Percentiles rank a stretch among this genome's conserved stretches.
Evolutionary conservation across 352 stramenopile species (phyloP).

Genomic region (Peronospora destructor): DNA sequence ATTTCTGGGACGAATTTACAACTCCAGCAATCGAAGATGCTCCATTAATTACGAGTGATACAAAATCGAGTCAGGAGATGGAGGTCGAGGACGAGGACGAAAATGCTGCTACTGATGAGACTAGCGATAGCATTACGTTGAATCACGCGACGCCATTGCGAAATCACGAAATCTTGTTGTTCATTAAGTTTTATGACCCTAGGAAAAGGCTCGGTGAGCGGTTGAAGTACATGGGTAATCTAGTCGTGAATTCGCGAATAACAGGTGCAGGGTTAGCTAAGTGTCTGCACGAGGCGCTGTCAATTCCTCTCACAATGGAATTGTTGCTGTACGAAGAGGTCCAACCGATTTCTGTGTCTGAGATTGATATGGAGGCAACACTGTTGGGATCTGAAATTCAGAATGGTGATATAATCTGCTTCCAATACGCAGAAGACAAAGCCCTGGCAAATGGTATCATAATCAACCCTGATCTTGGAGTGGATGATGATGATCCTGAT

Average conservation of each 20-base stretch:
- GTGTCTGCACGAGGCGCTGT: slow-evolving; percentile 45
- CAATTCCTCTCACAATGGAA: slow-evolving; percentile 42
- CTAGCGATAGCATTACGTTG: slow-evolving; percentile 5
- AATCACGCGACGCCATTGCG: slow-evolving; percentile 19
- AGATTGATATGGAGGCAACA: slow-evolving; percentile 45
- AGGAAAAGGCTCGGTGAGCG: slow-evolving; percentile 51
- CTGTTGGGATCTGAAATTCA: slow-evolving; percentile 63
- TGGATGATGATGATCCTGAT: slow-evolving; percentile 27
- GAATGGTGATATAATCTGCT: slow-evolving; percentile 80
- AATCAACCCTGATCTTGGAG: slow-evolving; percentile 14
- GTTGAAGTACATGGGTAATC: slow-evolving; percentile 73
- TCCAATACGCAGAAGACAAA: slow-evolving; percentile 47
- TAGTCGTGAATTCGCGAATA: slow-evolving; percentile 56
- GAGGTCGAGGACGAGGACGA: slow-evolving; percentile 17
- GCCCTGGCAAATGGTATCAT: slow-evolving; percentile 16
- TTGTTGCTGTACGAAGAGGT: slow-evolving; percentile 74
- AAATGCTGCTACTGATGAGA: slow-evolving; percentile 7
- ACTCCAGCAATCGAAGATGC: slow-evolving; percentile 25
- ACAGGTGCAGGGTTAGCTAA: slow-evolving; percentile 49
- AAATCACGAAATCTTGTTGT: slow-evolving; percentile 63
- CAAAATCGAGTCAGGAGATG: slow-evolving; percentile 17
- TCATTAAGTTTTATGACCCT: slow-evolving; percentile 82
- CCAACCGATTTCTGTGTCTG: slow-evolving; percentile 48
- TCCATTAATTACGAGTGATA: slow-evolving; percentile 15
- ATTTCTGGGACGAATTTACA: slow-evolving; percentile 61